Base-by-base conservation (phyloP, 176 grass and related monocot species). In the Cenchrus americanus region DNA sequence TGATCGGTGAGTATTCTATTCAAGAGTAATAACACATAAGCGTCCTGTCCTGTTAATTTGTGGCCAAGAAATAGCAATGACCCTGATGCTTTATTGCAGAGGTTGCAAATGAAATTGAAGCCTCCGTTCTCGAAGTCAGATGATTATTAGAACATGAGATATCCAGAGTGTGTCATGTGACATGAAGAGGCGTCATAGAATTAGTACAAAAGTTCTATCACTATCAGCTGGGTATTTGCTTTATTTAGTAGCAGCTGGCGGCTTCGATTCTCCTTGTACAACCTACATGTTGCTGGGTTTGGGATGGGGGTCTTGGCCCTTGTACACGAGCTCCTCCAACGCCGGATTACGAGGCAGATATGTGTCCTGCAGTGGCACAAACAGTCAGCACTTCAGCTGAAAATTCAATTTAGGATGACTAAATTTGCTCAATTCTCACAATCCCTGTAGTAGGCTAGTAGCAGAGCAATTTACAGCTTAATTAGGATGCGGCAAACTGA, bases 321-420 rank as follows among this genome's bases (percentile, higher is more conserved):
- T 84, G 72, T 80, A 82, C 21, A 95, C 48, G 30, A 95, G 78
- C 24, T 92, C 86, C 62, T 84, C 82, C 95, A 86, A 90, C 42
- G 27, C 66, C 40, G 82, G 84, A 41, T 92, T 95, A 21, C 87
- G 89, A 66, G 92, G 90, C 50, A 98, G 91, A 83, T 92, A 95
- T 0, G 93, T 93, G 64, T 95, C 93, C 96, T 93, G 85, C 57
- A 41, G 14, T 23, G 15, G 9, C 63, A 11, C 4, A 48, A 71
- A 47, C 27, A 76, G n/a, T 68, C 8, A 78, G 2, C 13, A 21
- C 17, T 13, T 22, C 9, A 62, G 26, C 30, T 47, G 22, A 30
- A 17, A 44, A 75, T 15, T 22, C 23, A 68, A 13, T 15, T 10
- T 18, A 11, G 46, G 18, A 81, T 3, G 10, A 78, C 0, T 40